A percentile compares a stretch with the other conserved stretches of the same genome.
phyloP scores from a whole-genome alignment of 306 rosid genomes.

The Spatholobus suberectus region DNA sequence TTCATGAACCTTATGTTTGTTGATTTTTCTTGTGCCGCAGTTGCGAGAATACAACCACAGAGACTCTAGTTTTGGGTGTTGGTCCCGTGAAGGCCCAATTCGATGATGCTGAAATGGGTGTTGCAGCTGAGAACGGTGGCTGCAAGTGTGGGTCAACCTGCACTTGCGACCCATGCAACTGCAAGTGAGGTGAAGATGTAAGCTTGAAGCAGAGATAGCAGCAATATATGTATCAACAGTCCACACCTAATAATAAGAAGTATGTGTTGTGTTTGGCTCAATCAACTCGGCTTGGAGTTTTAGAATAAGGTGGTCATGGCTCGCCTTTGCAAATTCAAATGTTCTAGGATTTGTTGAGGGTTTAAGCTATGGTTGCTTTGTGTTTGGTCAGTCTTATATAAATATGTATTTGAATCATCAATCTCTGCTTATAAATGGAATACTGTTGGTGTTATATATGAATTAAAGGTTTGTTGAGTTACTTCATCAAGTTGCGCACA shows the following conservation, averaged over 20 bases:
- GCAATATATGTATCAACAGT: neutral
- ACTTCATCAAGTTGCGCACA: neutral
- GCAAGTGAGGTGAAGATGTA: constrained; percentile 49
- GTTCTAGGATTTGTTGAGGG: constrained; percentile 8
- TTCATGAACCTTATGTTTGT: neutral
- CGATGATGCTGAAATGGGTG: constrained; percentile 59
- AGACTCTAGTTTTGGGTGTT: constrained; percentile 56
- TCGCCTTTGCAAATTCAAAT: neutral
- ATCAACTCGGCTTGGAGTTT: neutral
- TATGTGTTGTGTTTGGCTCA: neutral
- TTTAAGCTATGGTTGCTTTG: constrained; percentile 16
- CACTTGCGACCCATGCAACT: constrained; percentile 77
- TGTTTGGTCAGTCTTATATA: constrained; percentile 3
- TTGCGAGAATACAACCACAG: constrained; percentile 59
- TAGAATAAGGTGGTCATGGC: constrained; percentile 3
- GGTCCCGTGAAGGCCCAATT: constrained; percentile 50
- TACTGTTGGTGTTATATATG: neutral
- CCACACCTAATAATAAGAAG: neutral
- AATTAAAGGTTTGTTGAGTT: neutral
- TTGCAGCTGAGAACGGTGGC: constrained; percentile 51
- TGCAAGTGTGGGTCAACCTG: constrained; percentile 80
- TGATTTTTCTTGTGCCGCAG: constrained; percentile 18
- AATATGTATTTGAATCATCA: neutral
- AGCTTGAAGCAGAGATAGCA: constrained; percentile 42
- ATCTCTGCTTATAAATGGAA: constrained; percentile 27